Evolutionary conservation across 352 stramenopile genomes (phyloP).

Genomic region (Blastocystis sp.): DNA sequence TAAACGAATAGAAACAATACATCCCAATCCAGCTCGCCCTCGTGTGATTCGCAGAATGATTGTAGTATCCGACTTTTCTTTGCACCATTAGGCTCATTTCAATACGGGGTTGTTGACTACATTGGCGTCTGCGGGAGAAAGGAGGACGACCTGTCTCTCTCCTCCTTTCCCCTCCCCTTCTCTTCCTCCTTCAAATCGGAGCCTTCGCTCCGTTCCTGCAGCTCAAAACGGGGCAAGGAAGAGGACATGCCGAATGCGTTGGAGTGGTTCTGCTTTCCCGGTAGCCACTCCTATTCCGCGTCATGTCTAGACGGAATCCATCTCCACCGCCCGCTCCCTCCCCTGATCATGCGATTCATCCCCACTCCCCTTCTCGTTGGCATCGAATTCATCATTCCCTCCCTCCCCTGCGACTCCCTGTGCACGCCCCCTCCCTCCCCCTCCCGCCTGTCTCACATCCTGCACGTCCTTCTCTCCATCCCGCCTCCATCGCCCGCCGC

Average conservation of each 20-base stretch:
- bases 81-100: neutral
- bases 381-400: constrained; percentile 42
- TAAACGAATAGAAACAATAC: too few relatives aligned
- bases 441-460: neutral
- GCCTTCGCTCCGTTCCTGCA: neutral
- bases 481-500: neutral
- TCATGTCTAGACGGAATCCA: constrained; percentile 55
- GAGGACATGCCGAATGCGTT: constrained; percentile 20
- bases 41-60: neutral
- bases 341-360: constrained; percentile 15
- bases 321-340: neutral
- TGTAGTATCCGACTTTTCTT: neutral
- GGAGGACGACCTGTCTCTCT: neutral
- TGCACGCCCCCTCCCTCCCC: neutral
- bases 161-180: constrained; percentile 42
- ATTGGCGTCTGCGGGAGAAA: constrained; percentile 36
- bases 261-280: constrained; percentile 61
- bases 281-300: neutral
- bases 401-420: constrained; percentile 35
- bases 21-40: too few relatives aligned
- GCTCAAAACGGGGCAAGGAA: neutral
- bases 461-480: neutral
- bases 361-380: constrained; percentile 16
- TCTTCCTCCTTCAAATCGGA: constrained; percentile 7
- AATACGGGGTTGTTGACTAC: constrained; percentile 42